Evolutionary conservation across 139 green algal species (phyloP), one percentile per base, ranked within the genome.

Genomic region (Chlorella ohadii): DNA sequence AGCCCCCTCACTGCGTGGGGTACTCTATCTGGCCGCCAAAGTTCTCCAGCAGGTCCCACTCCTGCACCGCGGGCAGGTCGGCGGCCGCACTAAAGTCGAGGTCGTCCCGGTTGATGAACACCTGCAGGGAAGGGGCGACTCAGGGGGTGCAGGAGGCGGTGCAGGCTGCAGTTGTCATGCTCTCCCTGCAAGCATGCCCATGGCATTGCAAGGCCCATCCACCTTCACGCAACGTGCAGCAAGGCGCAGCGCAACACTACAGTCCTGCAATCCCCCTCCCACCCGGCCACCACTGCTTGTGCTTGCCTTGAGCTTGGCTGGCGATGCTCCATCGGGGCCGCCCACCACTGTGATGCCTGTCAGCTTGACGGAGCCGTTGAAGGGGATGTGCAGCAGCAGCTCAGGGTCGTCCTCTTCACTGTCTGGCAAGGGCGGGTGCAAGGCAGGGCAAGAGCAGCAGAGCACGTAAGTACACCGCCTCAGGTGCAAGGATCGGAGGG

Each of bases 391-490:
- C 61, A 98, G 83, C 78, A 98, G 91, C 78, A 98, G 88, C 87
- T 98, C 96, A 17, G 91, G 85, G 67, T 98, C 96, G 56, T 97
- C 96, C 3, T 96, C 94, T 36, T 98, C 93, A 79, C 91, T 96
- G 20, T 82, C 76, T 82, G 76, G n/a, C n/a, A n/a, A 34, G 36
- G 59, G 20, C 2, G n/a, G 68, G 19, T 3, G 34, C 22, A 11
- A 55, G 7, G 11, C 44, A 11, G n/a, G n/a, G n/a, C n/a, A n/a
- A n/a, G n/a, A n/a, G n/a, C n/a, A n/a, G n/a, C n/a, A n/a, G n/a
- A n/a, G n/a, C n/a, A n/a, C n/a, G n/a, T n/a, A n/a, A n/a, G n/a
- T n/a, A n/a, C n/a, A n/a, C n/a, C n/a, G n/a, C n/a, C n/a, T n/a
- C n/a, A n/a, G n/a, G n/a, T n/a, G n/a, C n/a, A n/a, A n/a, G n/a